phyloP scores from a whole-genome alignment of 2,329 filamentous ascomycete genomes.

The Epichloe coenophiala region DNA sequence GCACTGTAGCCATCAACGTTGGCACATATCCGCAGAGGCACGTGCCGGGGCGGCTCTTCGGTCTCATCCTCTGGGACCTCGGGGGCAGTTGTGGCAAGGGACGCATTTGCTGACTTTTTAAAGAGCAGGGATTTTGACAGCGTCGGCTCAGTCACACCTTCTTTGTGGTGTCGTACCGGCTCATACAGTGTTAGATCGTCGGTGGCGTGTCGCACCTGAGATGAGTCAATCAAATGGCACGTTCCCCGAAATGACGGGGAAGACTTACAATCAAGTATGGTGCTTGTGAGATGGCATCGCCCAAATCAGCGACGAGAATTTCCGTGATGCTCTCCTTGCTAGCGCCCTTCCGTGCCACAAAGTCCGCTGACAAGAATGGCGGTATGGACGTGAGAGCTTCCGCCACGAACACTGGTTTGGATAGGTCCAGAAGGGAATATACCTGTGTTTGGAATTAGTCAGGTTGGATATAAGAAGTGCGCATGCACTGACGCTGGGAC shows the following conservation, averaged over 20 bases:
- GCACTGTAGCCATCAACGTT: constrained; percentile 68
- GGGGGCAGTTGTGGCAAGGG: constrained; percentile 44
- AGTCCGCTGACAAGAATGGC: constrained; percentile 59
- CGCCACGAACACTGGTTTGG: constrained; percentile 57
- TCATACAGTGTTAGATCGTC: constrained; percentile 84
- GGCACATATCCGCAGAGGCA: constrained; percentile 42
- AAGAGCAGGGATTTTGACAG: constrained; percentile 54
- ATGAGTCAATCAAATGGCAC: too few species aligned
- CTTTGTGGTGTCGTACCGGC: constrained; percentile 44
- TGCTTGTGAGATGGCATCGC: constrained; percentile 53
- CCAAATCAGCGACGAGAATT: constrained; percentile 71
- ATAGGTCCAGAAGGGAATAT: constrained; percentile 62
- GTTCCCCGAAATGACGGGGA: too few species aligned
- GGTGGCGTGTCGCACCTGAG: constrained; percentile 54
- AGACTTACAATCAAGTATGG: constrained; percentile 68
- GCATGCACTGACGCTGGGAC: not conserved
- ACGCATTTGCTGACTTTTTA: constrained; percentile 58
- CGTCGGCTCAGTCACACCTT: constrained; percentile 19
- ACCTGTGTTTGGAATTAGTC: constrained; percentile 34
- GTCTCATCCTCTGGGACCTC: constrained; percentile 36
- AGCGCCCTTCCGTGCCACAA: constrained; percentile 52
- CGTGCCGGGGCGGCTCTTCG: constrained; percentile 30
- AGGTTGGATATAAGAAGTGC: not conserved
- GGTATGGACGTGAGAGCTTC: constrained; percentile 70
- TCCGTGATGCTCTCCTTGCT: constrained; percentile 64